phyloP scores from a whole-genome alignment of 805 yeast genomes.

The Nematodospora valgi region DNA sequence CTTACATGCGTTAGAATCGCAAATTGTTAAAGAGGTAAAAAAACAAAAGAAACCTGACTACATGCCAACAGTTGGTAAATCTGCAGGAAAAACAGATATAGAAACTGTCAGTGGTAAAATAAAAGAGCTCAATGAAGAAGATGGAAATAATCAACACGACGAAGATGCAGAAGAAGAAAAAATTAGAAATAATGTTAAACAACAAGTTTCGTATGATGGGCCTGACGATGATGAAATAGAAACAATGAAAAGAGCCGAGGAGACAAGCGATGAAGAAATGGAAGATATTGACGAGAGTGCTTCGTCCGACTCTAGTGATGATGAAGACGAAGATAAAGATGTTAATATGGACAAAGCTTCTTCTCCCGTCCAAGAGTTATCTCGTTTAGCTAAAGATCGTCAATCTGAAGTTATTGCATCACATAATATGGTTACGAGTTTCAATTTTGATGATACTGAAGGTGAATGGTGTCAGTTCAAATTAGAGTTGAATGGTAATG shows the following conservation, averaged over 20 bases:
- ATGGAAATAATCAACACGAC: conserved; percentile 58
- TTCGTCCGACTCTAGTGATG: conserved; percentile 29
- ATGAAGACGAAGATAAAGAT: conserved; percentile 22
- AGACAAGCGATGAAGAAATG: conserved; percentile 69
- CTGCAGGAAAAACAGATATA: conserved; percentile 55
- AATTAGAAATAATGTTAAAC: conserved; percentile 55
- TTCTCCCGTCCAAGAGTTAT: conserved; percentile 29
- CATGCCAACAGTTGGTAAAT: conserved; percentile 65
- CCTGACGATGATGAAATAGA: conserved; percentile 96
- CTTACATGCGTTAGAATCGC: conserved; percentile 65
- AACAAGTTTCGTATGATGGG: conserved; percentile 87
- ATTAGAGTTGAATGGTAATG: conserved; percentile 70
- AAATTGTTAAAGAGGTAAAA: conserved; percentile 76
- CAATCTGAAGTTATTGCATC: conserved; percentile 76
- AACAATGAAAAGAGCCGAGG: conserved; percentile 79
- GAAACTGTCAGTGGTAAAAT: conserved; percentile 36
- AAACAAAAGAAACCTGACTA: conserved; percentile 66
- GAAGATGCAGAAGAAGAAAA: conserved; percentile 61
- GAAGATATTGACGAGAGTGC: conserved; percentile 35
- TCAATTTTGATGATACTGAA: conserved; percentile 81
- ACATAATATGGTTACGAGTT: conserved; percentile 70
- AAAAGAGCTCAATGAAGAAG: conserved; percentile 37
- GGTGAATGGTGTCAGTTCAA: conserved; percentile 95
- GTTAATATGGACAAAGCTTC: conserved; percentile 27
- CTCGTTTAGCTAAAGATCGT: conserved; percentile 73